A percentile compares a stretch with the other conserved stretches of the same genome.
Conservation (phyloP, 371 early-diverging fungal genomes). For the Phascolomyces articulosus region DNA sequence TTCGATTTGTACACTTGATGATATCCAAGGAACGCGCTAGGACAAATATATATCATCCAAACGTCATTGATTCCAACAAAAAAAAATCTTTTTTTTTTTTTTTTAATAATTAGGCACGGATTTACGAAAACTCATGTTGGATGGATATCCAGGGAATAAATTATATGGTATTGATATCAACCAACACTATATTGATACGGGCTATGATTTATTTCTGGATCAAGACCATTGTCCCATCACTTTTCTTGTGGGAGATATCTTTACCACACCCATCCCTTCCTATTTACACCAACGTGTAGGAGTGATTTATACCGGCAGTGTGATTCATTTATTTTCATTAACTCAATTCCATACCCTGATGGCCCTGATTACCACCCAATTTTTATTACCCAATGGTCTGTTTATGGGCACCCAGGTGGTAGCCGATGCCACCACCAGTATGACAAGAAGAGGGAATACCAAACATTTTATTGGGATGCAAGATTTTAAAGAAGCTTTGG, state of each 20-base stretch:
- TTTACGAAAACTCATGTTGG: conserved; percentile 36
- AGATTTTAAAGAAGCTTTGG: conserved; percentile 23
- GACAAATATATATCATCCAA: too few relatives aligned
- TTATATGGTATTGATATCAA: conserved; percentile 40
- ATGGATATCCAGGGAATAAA: conserved; percentile 40
- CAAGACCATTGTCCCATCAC: conserved; percentile 22
- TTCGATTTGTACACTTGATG: too few relatives aligned
- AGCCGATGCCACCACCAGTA: conserved; percentile 16
- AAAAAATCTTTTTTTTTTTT: conserved; percentile 9
- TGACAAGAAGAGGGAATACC: conserved; percentile 14
- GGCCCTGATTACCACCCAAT: conserved; percentile 11
- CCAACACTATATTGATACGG: conserved; percentile 35
- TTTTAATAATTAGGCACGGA: conserved; percentile 37
- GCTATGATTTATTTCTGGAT: conserved; percentile 40
- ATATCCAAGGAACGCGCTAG: too few relatives aligned
- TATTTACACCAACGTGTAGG: conserved; percentile 12
- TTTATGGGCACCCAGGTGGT: conserved; percentile 43
- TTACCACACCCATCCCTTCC: conserved; percentile 4
- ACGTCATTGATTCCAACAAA: too few relatives aligned
- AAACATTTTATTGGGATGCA: conserved; percentile 31
- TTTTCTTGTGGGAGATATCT: conserved; percentile 32
- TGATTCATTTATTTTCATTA: conserved; percentile 38
- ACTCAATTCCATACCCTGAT: conserved; percentile 22
- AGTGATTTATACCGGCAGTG: conserved; percentile 39
- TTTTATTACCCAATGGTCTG: conserved; percentile 32